Evolutionary conservation across 2,329 filamentous ascomycete species (phyloP).

Genomic region (Septoria petroselini): DNA sequence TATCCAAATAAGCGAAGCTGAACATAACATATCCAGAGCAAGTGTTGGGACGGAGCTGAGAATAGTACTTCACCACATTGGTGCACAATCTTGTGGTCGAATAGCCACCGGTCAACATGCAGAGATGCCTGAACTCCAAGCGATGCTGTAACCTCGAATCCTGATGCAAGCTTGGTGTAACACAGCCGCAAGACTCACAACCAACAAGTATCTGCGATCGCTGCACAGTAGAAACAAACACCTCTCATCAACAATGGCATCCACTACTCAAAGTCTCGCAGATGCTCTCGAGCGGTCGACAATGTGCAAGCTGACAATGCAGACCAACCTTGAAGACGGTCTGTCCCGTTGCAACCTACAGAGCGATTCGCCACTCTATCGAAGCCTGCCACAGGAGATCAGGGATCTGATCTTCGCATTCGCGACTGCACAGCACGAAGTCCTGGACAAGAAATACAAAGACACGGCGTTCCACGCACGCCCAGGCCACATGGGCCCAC

Average conservation of each 20-base stretch:
- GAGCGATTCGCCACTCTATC: conserved; percentile 18
- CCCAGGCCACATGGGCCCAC: conserved; percentile 34
- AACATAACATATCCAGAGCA: no score
- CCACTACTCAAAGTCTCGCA: no score
- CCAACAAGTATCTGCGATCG: background rate
- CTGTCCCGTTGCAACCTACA: conserved; percentile 18
- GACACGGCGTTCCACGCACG: conserved; percentile 35
- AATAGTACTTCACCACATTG: no score
- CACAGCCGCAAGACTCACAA: background rate
- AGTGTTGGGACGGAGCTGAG: no score
- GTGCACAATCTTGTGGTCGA: no score
- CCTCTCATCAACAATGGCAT: no score
- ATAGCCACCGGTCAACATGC: no score
- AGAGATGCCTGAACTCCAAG: no score
- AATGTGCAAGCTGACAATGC: conserved; percentile 13
- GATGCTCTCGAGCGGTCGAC: conserved; percentile 3
- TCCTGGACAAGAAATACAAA: conserved; percentile 28
- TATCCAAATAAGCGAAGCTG: no score
- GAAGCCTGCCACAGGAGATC: conserved; percentile 19
- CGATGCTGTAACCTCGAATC: no score
- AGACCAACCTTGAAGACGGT: conserved; percentile 12
- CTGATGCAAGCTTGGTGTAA: no score
- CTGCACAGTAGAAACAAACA: no score
- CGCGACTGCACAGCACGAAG: conserved; percentile 35
- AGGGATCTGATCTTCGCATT: conserved; percentile 39